Evolutionary conservation across 768 basidiomycete species (phyloP), one percentile per base, ranked within the genome.

Genomic region (Tulasnella sp.): DNA sequence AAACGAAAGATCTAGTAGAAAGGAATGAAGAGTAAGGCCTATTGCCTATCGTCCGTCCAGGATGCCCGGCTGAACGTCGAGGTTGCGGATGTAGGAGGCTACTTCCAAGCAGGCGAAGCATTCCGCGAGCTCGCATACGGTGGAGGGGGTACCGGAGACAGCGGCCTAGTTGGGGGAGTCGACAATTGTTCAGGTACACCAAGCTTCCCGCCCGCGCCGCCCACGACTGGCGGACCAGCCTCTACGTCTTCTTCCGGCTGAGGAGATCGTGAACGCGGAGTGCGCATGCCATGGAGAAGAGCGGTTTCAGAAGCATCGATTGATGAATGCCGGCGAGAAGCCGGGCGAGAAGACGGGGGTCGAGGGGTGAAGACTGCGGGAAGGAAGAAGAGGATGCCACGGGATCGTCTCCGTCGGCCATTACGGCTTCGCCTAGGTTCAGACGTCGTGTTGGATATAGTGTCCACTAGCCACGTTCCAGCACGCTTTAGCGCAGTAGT

Each of bases 341-440:
- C 38, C 4, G 54, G 44, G 12, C 44, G 41, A n/a, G 22, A n/a
- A 25, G 54, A 54, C 24, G 34, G 27, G 22, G 57, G 49, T 11
- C n/a, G 21, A 21, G 80, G 74, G 2, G 84, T 76, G 68, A 89
- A 85, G 65, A 87, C 82, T 31, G 87, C 85, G 21, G 88, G 88
- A 51, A 91, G 76, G 75, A 89, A 88, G 72, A 86, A 89, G 50
- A 89, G 70, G 42, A 87, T 79, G 31, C 84, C 82, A 42, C 81
- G 77, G 49, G 77, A 77, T 68, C 59, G 74, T 73, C 59, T 38
- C 34, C 34, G 34, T 7, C 34, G 34, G 34, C 34, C 34, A 15
- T 15, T 38, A 15, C 34, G 34, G 34, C 34, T 38, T 15, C 34
- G 34, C 7, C 34, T 38, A 7, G 34, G 34, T 15, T 38, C 34